Percentiles rank a stretch among this genome's conserved stretches.
phyloP scores from a whole-genome alignment of 2,329 filamentous ascomycete genomes.

The Nothomitra cinnamomea region DNA sequence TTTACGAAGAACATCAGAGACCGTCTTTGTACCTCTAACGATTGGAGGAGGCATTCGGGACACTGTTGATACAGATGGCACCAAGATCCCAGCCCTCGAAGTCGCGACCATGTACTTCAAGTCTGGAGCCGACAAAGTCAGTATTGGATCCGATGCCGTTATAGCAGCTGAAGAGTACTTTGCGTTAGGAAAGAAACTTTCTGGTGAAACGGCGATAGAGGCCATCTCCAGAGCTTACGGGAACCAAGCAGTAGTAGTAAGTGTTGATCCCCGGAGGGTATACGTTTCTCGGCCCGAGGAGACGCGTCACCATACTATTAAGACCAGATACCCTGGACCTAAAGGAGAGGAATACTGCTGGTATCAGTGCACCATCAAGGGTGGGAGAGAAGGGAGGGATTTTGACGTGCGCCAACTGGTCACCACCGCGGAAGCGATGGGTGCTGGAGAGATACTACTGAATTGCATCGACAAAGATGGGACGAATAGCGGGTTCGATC shows the following conservation, averaged over 20 bases:
- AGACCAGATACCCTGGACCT: slow-evolving; percentile 52
- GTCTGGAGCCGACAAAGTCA: slow-evolving; percentile 92
- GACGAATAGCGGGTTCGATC: slow-evolving; percentile 83
- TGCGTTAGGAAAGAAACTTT: slow-evolving; percentile 46
- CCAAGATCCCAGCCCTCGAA: slow-evolving; percentile 71
- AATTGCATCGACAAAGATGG: slow-evolving; percentile 98
- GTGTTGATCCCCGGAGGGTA: slow-evolving; percentile 80
- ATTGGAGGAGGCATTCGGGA: slow-evolving; percentile 92
- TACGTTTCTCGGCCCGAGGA: slow-evolving; percentile 56
- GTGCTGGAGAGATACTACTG: slow-evolving; percentile 79
- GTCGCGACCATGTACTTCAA: slow-evolving; percentile 97
- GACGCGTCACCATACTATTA: slow-evolving; percentile 59
- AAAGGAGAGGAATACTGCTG: slow-evolving; percentile 71
- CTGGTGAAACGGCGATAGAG: slow-evolving; percentile 81
- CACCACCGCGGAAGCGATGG: slow-evolving; percentile 87
- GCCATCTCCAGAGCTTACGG: slow-evolving; percentile 88
- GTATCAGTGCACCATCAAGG: slow-evolving; percentile 96
- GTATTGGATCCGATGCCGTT: slow-evolving; percentile 89
- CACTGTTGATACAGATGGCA: slow-evolving; percentile 76
- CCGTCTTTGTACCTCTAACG: slow-evolving; percentile 90
- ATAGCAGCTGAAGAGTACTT: slow-evolving; percentile 86
- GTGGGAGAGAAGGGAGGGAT: slow-evolving; percentile 84
- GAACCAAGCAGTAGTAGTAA: slow-evolving; percentile 91
- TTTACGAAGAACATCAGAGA: slow-evolving; percentile 66
- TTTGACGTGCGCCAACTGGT: slow-evolving; percentile 81